Base-by-base conservation (phyloP, 2,329 filamentous ascomycete genomes). In the Alternaria gaisen region DNA sequence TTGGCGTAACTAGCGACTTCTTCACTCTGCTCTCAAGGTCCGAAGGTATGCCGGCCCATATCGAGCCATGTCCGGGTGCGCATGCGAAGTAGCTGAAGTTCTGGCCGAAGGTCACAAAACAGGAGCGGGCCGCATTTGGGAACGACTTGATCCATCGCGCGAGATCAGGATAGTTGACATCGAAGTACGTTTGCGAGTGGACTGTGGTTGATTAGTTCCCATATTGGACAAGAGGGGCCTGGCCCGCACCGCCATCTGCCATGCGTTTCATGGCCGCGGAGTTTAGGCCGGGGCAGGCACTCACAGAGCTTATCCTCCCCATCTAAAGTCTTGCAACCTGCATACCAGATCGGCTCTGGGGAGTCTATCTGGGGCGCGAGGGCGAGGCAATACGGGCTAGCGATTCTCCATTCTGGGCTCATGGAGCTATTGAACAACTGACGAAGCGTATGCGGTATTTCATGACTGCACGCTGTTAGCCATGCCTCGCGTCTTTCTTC, bases 261-360 rank as follows among this genome's bases (percentile, higher is more conserved):
- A 43, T 53, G 44, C 44, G 36, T 63, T 58, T 60, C 36, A 55
- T 56, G 41, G 48, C 52, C 44, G 51, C 61, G 58, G 56, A 40
- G 41, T 20, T 30, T 28, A 54, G 44, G 40, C 42, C 36, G 53
- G 42, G 44, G 18, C 32, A 20, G 18, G 18, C 36, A 74, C 74
- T 71, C 47, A 77, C 75, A 74, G 32, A 77, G 72, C 66, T 77
- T 78, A 14, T 77, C 75, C 56, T 75, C 67, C n/a, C 73, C 74
- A 40, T 63, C 67, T 54, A 73, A 56, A 42, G 72, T 74, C 56
- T 73, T 77, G 43, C 69, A 74, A 14, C 72, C 73, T 11, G 75
- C 68, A 63, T 77, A 77, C 75, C 75, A 78, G 14, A 77, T 59
- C 36, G 74, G 70, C 58, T 77, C 75, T 16, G 68, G 64, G 1